Evolutionary conservation across 306 rosid genomes (phyloP).

Genomic region (Vigna hirtella): DNA sequence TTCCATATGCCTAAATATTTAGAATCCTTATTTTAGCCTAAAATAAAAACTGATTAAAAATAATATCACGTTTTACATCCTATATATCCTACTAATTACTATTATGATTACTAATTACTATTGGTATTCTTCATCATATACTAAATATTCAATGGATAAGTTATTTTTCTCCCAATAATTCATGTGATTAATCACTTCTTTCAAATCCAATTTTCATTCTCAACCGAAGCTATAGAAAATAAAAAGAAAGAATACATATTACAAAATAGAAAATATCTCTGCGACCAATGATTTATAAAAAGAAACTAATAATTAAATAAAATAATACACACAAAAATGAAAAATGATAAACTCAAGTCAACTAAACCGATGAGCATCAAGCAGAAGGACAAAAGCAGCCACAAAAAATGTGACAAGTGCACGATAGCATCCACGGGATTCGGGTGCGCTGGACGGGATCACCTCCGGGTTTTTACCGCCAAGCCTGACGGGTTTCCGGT

Average conservation of each 20-base stretch:
- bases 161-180: too few relatives aligned
- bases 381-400: neutral
- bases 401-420: constrained; percentile 43
- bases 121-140: too few relatives aligned
- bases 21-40: too few relatives aligned
- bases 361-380: constrained; percentile 9
- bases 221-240: neutral
- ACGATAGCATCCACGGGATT: constrained; percentile 23
- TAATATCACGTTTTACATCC: too few relatives aligned
- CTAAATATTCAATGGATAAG: too few relatives aligned
- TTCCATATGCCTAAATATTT: too few relatives aligned
- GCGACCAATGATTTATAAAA: neutral
- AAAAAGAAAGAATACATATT: neutral
- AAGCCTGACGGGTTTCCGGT: constrained; percentile 57
- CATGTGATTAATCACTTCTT: too few relatives aligned
- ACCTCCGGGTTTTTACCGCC: constrained; percentile 16
- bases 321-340: neutral
- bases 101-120: too few relatives aligned
- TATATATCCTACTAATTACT: too few relatives aligned
- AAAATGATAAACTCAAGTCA: constrained; percentile 26
- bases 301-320: neutral
- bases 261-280: neutral
- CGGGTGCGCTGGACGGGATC: constrained; percentile 57
- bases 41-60: too few relatives aligned
- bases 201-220: too few relatives aligned